Conservation (phyloP, 2,329 filamentous ascomycete genomes). For the Aspergillus tubingensis region DNA sequence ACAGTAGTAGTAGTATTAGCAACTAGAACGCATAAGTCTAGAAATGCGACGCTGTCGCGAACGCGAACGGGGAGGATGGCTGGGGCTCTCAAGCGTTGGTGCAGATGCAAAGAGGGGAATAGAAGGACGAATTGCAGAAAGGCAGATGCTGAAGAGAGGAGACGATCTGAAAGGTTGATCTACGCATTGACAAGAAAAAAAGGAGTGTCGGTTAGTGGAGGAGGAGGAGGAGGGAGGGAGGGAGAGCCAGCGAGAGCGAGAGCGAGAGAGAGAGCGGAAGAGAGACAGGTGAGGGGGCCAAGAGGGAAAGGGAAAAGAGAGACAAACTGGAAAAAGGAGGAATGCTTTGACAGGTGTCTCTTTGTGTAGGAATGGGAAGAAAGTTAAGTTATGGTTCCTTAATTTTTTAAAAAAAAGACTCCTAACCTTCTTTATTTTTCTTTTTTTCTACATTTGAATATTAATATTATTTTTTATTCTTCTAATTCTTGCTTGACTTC, state of each 20-base stretch:
- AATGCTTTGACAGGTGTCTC: conserved; percentile 15
- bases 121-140: background rate
- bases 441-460: background rate
- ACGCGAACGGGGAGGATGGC: conserved; percentile 6
- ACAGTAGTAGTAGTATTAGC: conserved; percentile 3
- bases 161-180: conserved; percentile 6
- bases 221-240: background rate
- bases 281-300: conserved; percentile 11
- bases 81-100: conserved; percentile 1
- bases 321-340: conserved; percentile 17
- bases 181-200: conserved; percentile 17
- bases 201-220: conserved; percentile 16
- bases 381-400: background rate
- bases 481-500: background rate
- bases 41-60: conserved; percentile 26
- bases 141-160: conserved; percentile 6
- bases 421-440: background rate
- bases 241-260: no score
- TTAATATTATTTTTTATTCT: background rate
- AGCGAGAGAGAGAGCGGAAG: background rate
- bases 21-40: conserved; percentile 26
- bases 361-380: conserved; percentile 6
- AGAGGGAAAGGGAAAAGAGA: conserved; percentile 12
- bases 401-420: background rate
- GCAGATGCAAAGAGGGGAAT: conserved; percentile 2